Conservation (phyloP, 2,329 filamentous ascomycete species). For the Bipolaris cookei region DNA sequence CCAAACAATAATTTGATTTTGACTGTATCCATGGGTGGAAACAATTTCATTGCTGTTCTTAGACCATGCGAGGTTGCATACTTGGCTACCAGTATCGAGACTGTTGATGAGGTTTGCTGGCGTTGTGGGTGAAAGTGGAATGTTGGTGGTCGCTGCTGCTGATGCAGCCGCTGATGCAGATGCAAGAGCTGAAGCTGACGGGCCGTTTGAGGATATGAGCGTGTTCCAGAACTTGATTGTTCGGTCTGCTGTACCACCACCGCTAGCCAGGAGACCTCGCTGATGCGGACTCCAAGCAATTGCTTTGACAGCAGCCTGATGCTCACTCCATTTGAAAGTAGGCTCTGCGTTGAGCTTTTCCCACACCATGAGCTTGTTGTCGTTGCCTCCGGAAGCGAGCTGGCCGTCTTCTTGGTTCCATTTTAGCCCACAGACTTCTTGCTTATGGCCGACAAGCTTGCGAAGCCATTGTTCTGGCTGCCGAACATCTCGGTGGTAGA, state of each 20-base stretch:
- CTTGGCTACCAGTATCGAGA: slow-evolving; percentile 94
- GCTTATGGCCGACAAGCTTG: slow-evolving; percentile 91
- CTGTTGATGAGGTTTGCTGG: slow-evolving; percentile 68
- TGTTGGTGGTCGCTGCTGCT: slow-evolving; percentile 38
- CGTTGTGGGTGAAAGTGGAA: slow-evolving; percentile 42
- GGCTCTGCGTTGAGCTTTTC: slow-evolving; percentile 93
- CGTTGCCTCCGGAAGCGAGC: slow-evolving; percentile 92
- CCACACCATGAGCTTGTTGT: slow-evolving; percentile 99
- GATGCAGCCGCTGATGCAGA: slow-evolving; percentile 47
- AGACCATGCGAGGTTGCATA: slow-evolving; percentile 98
- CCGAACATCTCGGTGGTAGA: slow-evolving; percentile 94
- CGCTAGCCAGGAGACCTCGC: slow-evolving; percentile 89
- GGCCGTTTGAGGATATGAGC: slow-evolving; percentile 67
- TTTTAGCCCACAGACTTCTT: slow-evolving; percentile 94
- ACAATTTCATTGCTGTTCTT: slow-evolving; percentile 98
- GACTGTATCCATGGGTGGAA: slow-evolving; percentile 93
- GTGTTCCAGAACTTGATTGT: slow-evolving; percentile 99
- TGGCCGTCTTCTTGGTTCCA: slow-evolving; percentile 98
- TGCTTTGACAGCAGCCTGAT: slow-evolving; percentile 95
- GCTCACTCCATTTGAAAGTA: slow-evolving; percentile 91
- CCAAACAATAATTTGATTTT: slow-evolving; percentile 99
- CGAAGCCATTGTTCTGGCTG: slow-evolving; percentile 88
- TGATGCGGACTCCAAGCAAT: slow-evolving; percentile 98
- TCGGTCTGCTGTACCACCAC: slow-evolving; percentile 92
- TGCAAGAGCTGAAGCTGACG: slow-evolving; percentile 50